These are phyloP conservation scores for Neurospora sp. DNA, from an alignment of 495 filamentous ascomycete species.

Conservation along the genomic window DNA sequence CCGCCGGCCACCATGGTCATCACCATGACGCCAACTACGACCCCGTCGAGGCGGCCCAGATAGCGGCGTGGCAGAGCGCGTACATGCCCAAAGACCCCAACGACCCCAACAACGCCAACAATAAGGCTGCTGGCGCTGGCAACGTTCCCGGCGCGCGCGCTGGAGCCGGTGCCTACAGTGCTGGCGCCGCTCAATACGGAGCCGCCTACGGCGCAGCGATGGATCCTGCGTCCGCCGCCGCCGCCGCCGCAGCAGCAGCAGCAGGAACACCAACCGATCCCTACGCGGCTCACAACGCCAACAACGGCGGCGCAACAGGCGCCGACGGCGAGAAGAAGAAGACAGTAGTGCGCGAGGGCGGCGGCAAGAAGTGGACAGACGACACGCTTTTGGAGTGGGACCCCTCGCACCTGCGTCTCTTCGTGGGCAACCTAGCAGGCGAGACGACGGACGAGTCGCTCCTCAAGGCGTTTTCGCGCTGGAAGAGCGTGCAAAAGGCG, in stretches of 20 bases:
- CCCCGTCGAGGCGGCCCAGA: conserved; percentile 82
- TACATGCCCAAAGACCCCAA: conserved; percentile 54
- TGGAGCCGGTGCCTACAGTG: conserved; percentile 29
- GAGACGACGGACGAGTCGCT: conserved; percentile 96
- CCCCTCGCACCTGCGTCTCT: conserved; percentile 85
- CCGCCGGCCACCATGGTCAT: conserved; percentile 4
- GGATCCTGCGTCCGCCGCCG: conserved; percentile 22
- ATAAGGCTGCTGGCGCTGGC: conserved; percentile 15
- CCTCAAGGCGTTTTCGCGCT: conserved; percentile 84
- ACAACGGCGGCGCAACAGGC: conserved; percentile 17
- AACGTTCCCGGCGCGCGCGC: conserved; percentile 7
- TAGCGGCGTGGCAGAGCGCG: conserved; percentile 93
- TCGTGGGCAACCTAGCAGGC: conserved; percentile 95
- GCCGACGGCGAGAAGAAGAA: conserved; percentile 36
- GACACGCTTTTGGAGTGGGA: conserved; percentile 87
- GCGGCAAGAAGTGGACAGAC: conserved; percentile 86
- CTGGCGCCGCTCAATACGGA: conserved; percentile 17
- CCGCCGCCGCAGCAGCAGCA: conserved; percentile 13
- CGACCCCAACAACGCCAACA: conserved; percentile 14
- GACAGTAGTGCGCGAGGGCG: conserved; percentile 80
- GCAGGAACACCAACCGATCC: conserved; percentile 11
- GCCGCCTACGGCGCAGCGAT: background rate
- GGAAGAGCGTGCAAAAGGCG: conserved; percentile 80
- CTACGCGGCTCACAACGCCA: conserved; percentile 18
- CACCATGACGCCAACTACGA: conserved; percentile 39